These are phyloP conservation scores for Blechomonas ayalai DNA, from an alignment of 208 protist genomes.

Conservation along the genomic window DNA sequence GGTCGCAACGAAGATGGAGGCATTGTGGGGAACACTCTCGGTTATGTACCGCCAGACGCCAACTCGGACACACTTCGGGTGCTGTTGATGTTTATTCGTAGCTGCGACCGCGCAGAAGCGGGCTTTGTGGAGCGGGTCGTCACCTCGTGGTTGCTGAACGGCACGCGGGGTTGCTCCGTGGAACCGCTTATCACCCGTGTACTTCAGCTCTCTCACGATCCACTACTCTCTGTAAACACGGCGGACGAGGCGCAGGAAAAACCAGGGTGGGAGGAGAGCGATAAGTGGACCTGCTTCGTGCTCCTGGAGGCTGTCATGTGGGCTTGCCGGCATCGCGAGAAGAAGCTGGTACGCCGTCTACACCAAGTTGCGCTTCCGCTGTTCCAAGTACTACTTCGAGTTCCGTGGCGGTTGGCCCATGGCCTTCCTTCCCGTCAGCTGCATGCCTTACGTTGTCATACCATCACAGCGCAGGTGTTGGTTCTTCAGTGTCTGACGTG, in stretches of 20 bases:
- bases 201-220: not conserved
- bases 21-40: not conserved
- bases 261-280: no score
- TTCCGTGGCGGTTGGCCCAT: no score
- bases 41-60: slow-evolving; percentile 1
- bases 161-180: not conserved
- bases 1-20: not conserved
- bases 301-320: slow-evolving; percentile 45
- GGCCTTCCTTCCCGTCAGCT: no score
- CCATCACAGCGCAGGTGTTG: slow-evolving; percentile 13
- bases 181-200: not conserved
- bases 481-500: slow-evolving; percentile 54
- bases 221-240: no score
- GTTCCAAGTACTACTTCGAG: no score
- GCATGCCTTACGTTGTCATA: slow-evolving; percentile 1
- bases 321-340: slow-evolving; percentile 36
- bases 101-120: slow-evolving; percentile 44
- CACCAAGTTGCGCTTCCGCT: no score
- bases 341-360: slow-evolving; percentile 28
- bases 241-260: no score
- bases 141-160: slow-evolving; percentile 28
- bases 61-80: slow-evolving; percentile 26
- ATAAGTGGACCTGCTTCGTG: no score
- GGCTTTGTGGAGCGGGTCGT: slow-evolving; percentile 40
- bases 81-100: slow-evolving; percentile 30